phyloP scores from a whole-genome alignment of 257 asterid genomes.

The Catharanthus roseus region DNA sequence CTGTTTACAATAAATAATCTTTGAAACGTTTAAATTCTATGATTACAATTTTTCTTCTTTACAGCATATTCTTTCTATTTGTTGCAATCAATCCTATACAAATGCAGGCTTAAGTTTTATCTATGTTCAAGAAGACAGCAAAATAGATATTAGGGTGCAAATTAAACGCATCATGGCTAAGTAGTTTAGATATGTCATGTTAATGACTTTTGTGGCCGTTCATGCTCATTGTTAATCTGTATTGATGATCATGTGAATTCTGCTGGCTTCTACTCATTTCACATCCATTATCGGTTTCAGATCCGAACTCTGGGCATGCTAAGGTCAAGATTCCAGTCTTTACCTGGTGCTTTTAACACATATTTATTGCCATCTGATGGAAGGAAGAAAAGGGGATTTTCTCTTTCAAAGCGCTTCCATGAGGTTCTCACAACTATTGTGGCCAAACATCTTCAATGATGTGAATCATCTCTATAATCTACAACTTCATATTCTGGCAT shows the following conservation, averaged over 20 bases:
- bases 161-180: not conserved
- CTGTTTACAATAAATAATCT: not conserved
- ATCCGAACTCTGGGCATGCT: slow-evolving; percentile 94
- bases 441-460: not conserved
- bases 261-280: slow-evolving; percentile 13
- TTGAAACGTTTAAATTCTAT: not conserved
- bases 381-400: slow-evolving; percentile 60
- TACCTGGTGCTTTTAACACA: slow-evolving; percentile 94
- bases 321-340: slow-evolving; percentile 88
- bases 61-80: not conserved
- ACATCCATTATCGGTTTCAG: slow-evolving; percentile 34
- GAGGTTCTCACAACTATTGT: slow-evolving; percentile 39
- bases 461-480: not conserved
- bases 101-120: not conserved
- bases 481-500: slow-evolving; percentile 11
- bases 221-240: not conserved
- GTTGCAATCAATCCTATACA: not conserved
- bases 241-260: not conserved
- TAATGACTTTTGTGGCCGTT: not conserved
- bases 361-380: slow-evolving; percentile 72
- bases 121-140: not conserved
- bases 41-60: not conserved
- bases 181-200: not conserved
- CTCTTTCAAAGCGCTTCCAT: slow-evolving; percentile 54
- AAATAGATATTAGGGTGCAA: not conserved